Conservation (phyloP, 495 filamentous ascomycete genomes). For the Extremus antarcticus region DNA sequence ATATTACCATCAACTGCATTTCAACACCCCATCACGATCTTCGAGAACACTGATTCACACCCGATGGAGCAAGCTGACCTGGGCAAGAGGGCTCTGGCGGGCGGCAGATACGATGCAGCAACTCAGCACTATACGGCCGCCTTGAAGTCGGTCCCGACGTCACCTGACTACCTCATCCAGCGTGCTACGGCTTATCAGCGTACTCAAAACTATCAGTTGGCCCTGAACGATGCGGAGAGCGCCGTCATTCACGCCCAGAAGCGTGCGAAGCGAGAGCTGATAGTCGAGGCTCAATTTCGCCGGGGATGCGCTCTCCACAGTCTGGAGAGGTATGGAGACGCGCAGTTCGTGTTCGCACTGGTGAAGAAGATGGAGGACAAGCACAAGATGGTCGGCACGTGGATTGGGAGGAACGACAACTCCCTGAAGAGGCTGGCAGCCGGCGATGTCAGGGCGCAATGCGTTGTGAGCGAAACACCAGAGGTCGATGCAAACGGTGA, state of each 20-base stretch:
- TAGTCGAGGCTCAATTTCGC: constrained; percentile 70
- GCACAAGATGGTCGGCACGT: constrained; percentile 53
- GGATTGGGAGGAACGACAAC: constrained; percentile 47
- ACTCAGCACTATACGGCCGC: constrained; percentile 67
- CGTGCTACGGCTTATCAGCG: constrained; percentile 77
- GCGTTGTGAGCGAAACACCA: constrained; percentile 55
- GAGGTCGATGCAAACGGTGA: constrained; percentile 25
- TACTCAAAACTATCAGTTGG: constrained; percentile 40
- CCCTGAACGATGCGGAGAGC: constrained; percentile 70
- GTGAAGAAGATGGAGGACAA: constrained; percentile 49
- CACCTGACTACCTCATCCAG: constrained; percentile 76
- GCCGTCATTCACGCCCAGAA: constrained; percentile 58
- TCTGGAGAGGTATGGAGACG: constrained; percentile 63
- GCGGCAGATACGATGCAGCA: constrained; percentile 53
- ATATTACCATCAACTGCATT: too few species aligned
- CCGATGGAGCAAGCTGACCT: constrained; percentile 50
- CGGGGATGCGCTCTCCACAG: constrained; percentile 64
- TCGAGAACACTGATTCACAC: not conserved
- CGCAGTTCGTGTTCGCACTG: constrained; percentile 58
- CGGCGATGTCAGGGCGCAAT: constrained; percentile 46
- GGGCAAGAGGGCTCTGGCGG: constrained; percentile 54
- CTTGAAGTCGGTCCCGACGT: constrained; percentile 50
- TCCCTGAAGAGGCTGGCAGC: constrained; percentile 39
- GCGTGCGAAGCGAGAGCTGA: constrained; percentile 69
- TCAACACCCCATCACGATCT: not conserved